Evolutionary conservation across 768 basidiomycete species (phyloP).

Genomic region (Lepiota subincarnata): DNA sequence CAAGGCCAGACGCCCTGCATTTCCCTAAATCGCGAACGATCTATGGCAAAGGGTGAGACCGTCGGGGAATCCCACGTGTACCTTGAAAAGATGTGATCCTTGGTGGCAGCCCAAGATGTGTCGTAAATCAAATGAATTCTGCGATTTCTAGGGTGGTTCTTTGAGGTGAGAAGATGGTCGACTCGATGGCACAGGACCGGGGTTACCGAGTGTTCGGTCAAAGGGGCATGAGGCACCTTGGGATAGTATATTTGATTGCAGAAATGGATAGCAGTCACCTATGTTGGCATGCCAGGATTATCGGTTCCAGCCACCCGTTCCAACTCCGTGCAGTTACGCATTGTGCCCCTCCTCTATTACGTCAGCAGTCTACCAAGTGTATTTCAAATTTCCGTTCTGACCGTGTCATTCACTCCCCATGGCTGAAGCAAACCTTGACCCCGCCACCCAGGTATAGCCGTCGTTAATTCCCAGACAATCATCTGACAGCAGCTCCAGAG

Average conservation of each 20-base stretch:
- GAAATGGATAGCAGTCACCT: neutral
- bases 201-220: conserved; percentile 7
- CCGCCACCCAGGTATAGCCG: conserved; percentile 71
- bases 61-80: conserved; percentile 35
- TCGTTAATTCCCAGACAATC: conserved; percentile 8
- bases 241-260: neutral
- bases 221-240: neutral
- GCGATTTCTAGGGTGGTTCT: neutral
- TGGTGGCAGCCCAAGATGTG: conserved; percentile 8
- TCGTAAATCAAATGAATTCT: conserved; percentile 3
- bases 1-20: conserved; percentile 22
- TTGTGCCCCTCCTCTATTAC: conserved; percentile 12
- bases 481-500: conserved; percentile 45
- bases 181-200: conserved; percentile 5
- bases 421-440: conserved; percentile 62
- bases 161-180: conserved; percentile 1
- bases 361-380: conserved; percentile 18
- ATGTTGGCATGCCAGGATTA: conserved; percentile 11
- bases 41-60: conserved; percentile 21
- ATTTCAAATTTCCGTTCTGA: conserved; percentile 6
- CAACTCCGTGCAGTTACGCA: conserved; percentile 5
- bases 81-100: conserved; percentile 14
- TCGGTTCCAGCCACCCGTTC: conserved; percentile 6
- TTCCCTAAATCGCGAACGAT: conserved; percentile 18
- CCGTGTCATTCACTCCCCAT: conserved; percentile 25